These are phyloP conservation scores for Ophiostoma populinum DNA, from an alignment of 2,329 filamentous ascomycete species.

Conservation along the genomic window DNA sequence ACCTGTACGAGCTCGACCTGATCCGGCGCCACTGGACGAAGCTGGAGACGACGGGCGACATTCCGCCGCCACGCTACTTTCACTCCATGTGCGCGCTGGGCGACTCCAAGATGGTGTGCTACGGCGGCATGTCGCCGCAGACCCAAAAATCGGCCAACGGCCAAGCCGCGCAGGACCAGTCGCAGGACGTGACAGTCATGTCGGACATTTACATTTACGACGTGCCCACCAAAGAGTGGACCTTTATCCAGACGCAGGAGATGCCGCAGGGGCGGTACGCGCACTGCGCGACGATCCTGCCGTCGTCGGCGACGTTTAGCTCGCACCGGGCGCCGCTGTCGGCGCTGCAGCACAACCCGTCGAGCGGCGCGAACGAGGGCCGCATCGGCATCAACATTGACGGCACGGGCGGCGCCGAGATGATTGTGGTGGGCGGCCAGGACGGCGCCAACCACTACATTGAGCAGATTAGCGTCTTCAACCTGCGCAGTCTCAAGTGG, in stretches of 20 bases:
- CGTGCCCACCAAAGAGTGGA: constrained; percentile 68
- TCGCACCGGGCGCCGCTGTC: constrained; percentile 71
- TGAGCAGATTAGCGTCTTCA: constrained; percentile 97
- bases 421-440: constrained; percentile 93
- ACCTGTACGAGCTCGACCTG: constrained; percentile 85
- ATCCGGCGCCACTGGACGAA: constrained; percentile 88
- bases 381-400: constrained; percentile 78
- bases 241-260: constrained; percentile 61
- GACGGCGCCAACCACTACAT: constrained; percentile 98
- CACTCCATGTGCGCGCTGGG: constrained; percentile 89
- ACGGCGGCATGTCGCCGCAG: constrained; percentile 90
- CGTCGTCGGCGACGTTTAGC: constrained; percentile 73
- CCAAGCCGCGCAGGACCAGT: constrained; percentile 39
- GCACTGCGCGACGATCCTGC: constrained; percentile 83
- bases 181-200: constrained; percentile 88
- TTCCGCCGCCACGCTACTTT: constrained; percentile 86
- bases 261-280: constrained; percentile 88
- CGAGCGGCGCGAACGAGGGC: constrained; percentile 70
- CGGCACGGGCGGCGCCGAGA: constrained; percentile 81
- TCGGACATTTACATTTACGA: constrained; percentile 96
- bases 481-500: constrained; percentile 88
- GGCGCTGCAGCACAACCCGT: constrained; percentile 77
- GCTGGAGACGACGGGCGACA: constrained; percentile 64
- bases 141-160: constrained; percentile 26
- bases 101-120: constrained; percentile 92